These are phyloP conservation scores for Tillandsia fasciculata DNA, from an alignment of 176 grass and related monocot species.

Conservation along the genomic window DNA sequence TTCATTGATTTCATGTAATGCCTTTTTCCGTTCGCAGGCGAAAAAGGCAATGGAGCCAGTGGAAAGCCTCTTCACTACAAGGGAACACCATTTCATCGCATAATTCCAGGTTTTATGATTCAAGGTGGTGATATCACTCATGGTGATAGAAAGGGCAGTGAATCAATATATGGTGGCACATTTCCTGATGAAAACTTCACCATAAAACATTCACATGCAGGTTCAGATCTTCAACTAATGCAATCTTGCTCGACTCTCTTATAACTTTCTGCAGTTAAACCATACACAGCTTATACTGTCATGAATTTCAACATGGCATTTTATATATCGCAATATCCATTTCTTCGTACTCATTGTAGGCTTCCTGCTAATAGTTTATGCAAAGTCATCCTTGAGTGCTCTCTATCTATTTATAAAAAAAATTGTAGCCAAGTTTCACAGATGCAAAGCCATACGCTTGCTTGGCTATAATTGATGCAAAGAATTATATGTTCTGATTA, in stretches of 20 bases:
- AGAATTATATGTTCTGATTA: not conserved
- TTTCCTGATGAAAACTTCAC: slow-evolving; percentile 86
- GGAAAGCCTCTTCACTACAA: slow-evolving; percentile 85
- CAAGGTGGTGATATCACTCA: slow-evolving; percentile 83
- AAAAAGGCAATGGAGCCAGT: slow-evolving; percentile 55
- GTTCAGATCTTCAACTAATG: slow-evolving; percentile 22
- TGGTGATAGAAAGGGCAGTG: slow-evolving; percentile 62
- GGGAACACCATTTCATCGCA: slow-evolving; percentile 83
- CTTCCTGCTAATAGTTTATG: too few relatives aligned
- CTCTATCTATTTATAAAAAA: too few relatives aligned
- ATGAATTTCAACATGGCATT: too few relatives aligned
- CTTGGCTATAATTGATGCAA: not conserved
- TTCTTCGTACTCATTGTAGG: too few relatives aligned
- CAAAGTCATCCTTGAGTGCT: too few relatives aligned
- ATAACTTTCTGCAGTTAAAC: too few relatives aligned
- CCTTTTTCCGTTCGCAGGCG: slow-evolving; percentile 38
- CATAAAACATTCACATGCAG: slow-evolving; percentile 85
- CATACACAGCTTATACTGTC: too few relatives aligned
- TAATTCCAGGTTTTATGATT: slow-evolving; percentile 92
- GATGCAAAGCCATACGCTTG: too few relatives aligned
- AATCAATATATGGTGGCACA: slow-evolving; percentile 82
- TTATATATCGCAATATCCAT: too few relatives aligned
- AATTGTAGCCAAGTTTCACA: too few relatives aligned
- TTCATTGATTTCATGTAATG: not conserved
- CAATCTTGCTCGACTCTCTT: not conserved